Conservation (phyloP, 1,139 yeast species). For the Scheffersomyces insectosa region DNA sequence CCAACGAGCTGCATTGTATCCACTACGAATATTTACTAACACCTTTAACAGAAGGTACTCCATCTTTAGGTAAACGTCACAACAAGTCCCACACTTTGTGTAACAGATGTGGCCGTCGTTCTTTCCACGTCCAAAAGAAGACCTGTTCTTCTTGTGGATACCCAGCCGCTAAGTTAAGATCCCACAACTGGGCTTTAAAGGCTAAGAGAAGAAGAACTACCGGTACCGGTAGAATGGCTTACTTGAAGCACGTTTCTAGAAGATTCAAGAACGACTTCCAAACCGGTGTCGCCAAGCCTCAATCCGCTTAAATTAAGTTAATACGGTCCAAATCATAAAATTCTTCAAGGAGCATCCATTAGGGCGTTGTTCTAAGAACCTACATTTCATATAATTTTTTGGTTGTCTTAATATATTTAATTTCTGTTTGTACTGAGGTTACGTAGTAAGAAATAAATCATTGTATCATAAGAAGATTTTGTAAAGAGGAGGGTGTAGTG, state of each 20-base stretch:
- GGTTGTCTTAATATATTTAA: constrained; percentile 10
- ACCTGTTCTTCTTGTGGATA: constrained; percentile 99
- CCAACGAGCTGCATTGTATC: not conserved
- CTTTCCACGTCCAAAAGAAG: constrained; percentile 99
- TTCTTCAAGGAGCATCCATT: constrained; percentile 3
- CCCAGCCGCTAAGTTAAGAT: constrained; percentile 99
- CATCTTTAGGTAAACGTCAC: constrained; percentile 99
- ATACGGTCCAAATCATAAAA: constrained; percentile 7
- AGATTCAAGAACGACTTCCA: constrained; percentile 99
- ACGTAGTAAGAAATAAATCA: constrained; percentile 3
- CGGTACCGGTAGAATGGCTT: constrained; percentile 99
- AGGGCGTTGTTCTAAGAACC: not conserved
- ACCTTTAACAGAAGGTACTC: constrained; percentile 88
- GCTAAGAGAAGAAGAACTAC: constrained; percentile 99
- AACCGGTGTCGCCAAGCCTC: constrained; percentile 73
- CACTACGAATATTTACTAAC: constrained; percentile 11
- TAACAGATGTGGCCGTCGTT: constrained; percentile 99
- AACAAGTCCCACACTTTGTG: constrained; percentile 99
- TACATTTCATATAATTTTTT: constrained; percentile 11
- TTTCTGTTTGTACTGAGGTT: constrained; percentile 5
- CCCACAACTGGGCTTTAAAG: constrained; percentile 98
- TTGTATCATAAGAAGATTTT: constrained; percentile 4
- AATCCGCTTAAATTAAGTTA: constrained; percentile 34
- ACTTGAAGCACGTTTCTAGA: constrained; percentile 96
- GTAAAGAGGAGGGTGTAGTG: not conserved